phyloP scores from a whole-genome alignment of 2,329 filamentous ascomycete genomes.

The Xylaria sp. region DNA sequence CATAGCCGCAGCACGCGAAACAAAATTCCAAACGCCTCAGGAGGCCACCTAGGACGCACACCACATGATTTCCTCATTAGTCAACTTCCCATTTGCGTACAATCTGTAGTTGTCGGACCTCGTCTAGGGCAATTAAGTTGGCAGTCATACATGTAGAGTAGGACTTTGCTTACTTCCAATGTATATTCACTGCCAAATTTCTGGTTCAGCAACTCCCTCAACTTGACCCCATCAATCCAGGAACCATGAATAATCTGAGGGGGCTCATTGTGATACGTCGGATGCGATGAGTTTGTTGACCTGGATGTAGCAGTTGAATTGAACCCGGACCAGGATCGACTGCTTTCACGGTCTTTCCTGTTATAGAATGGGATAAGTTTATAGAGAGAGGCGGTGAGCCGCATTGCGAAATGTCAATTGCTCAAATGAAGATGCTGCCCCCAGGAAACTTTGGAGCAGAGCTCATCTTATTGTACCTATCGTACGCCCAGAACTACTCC shows the following conservation, averaged over 20 bases:
- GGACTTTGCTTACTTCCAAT: neutral
- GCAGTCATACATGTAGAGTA: neutral
- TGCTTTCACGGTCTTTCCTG: neutral
- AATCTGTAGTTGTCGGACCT: neutral
- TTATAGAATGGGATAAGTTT: neutral
- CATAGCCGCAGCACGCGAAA: neutral
- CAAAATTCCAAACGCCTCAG: neutral
- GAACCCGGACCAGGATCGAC: neutral
- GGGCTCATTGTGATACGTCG: neutral
- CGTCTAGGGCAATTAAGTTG: neutral
- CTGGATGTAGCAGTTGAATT: neutral
- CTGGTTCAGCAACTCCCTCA: neutral
- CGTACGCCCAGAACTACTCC: too few relatives aligned
- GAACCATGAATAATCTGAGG: neutral
- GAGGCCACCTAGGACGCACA: neutral
- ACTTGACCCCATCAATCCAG: neutral
- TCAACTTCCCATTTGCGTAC: neutral
- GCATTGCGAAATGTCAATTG: neutral
- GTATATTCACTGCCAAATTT: neutral
- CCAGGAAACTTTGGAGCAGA: neutral
- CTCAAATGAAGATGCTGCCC: neutral
- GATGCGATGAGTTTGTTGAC: neutral
- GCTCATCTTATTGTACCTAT: neutral
- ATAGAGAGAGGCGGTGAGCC: neutral
- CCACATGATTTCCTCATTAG: neutral